Evolutionary conservation across 73 alveolate genomes (phyloP).

Genomic region (Blepharisma japonicum): DNA sequence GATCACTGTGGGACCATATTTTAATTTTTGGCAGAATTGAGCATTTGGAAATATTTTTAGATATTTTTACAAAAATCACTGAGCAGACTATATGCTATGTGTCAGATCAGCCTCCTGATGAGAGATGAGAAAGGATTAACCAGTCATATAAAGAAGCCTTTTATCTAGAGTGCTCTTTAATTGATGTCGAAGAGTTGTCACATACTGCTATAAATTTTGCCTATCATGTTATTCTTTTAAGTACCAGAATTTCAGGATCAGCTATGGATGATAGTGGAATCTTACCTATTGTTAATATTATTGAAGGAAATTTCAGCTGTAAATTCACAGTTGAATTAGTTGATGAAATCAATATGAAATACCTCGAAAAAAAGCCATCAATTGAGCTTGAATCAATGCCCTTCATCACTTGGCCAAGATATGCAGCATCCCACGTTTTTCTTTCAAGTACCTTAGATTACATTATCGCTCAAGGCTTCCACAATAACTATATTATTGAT

Average conservation of each 20-base stretch:
- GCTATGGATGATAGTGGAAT: slow-evolving; percentile 61
- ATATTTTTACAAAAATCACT: slow-evolving; percentile 54
- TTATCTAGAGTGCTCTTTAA: slow-evolving; percentile 51
- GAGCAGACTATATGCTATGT: slow-evolving; percentile 53
- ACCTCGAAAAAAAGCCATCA: slow-evolving; percentile 32
- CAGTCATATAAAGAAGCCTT: slow-evolving; percentile 37
- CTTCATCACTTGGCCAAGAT: slow-evolving; percentile 18
- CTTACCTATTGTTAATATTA: slow-evolving; percentile 46
- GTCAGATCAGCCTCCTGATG: slow-evolving; percentile 49
- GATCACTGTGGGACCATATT: slow-evolving; percentile 49
- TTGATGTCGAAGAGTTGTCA: slow-evolving; percentile 49
- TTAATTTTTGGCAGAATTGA: slow-evolving; percentile 55
- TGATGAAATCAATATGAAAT: slow-evolving; percentile 57
- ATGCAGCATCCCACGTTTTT: slow-evolving; percentile 38
- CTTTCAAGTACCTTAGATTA: slow-evolving; percentile 46
- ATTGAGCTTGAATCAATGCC: slow-evolving; percentile 21
- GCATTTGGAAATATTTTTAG: slow-evolving; percentile 47
- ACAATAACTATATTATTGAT: slow-evolving; percentile 51
- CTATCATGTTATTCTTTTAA: slow-evolving; percentile 53
- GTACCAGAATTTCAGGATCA: slow-evolving; percentile 55
- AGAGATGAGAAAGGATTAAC: slow-evolving; percentile 48
- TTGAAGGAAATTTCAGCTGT: slow-evolving; percentile 55
- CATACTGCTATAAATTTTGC: slow-evolving; percentile 56
- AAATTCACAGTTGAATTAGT: slow-evolving; percentile 63
- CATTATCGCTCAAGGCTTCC: slow-evolving; percentile 56